Evolutionary conservation across 2,329 filamentous ascomycete species (phyloP), one percentile per base, ranked within the genome.

Genomic region (Xylaria sp.): DNA sequence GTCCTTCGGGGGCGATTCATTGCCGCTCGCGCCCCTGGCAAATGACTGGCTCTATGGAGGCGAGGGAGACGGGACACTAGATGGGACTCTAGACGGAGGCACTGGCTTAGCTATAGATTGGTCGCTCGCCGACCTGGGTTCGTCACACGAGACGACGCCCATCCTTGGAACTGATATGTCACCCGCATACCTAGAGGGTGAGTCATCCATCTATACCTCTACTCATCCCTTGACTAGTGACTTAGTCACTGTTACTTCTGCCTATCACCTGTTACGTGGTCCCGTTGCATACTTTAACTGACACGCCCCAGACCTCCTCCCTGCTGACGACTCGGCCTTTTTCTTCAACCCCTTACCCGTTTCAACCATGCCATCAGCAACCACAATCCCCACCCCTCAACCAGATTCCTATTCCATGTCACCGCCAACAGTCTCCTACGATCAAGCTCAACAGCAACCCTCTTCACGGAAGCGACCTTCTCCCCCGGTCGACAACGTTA

Each of bases 401-500:
- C 59, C 55, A 53, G 64, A 68, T 58, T 61, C 61, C 34, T 69
- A 62, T 62, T 69, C 63, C 64, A 68, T 71, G 56, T 65, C 72
- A 48, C 64, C 72, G 4, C 64, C 69, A 9, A 53, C 65, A 21
- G 14, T 58, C 58, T 68, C 36, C 45, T 72, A 61, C 69, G 72
- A 47, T 73, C 75, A 61, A 71, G 72, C 47, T 59, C 72, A n/a
- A 69, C 71, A 24, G 69, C 71, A 24, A 72, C 74, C 68, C 64
- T 72, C 5, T 72, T 78, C 12, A 75, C 76, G 14, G 73, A 74
- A 72, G 30, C 65, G 73, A 47, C 75, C 73, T 12, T 75, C 74
- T 32, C 71, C 77, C 5, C 71, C 74, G 1, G 74, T 72, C 12
- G 78, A 79, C 65, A 70, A 75, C 1, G 75, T 78, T 12, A 78